A percentile compares a stretch with the other conserved stretches of the same genome.
Evolutionary conservation across 2,329 filamentous ascomycete species (phyloP).

Genomic region (Sporothrix euskadiensis): DNA sequence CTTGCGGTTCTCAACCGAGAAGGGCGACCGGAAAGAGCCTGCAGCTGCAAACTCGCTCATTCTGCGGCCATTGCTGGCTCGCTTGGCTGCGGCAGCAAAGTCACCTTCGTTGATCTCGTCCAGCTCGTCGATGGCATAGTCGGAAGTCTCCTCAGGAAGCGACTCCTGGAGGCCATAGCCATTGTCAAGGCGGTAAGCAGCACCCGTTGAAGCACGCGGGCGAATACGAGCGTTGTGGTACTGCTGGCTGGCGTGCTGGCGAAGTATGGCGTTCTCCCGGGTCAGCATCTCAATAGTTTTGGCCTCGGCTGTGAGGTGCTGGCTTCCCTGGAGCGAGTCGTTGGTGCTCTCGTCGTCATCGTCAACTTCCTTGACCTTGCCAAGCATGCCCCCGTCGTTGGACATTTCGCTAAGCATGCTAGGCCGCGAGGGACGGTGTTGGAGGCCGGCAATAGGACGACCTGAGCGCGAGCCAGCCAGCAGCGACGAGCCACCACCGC

Average conservation of each 20-base stretch:
- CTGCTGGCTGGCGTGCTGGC: conserved; percentile 54
- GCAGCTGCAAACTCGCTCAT: conserved; percentile 56
- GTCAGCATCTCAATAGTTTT: conserved; percentile 65
- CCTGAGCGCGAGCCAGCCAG: conserved; percentile 51
- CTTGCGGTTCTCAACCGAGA: conserved; percentile 61
- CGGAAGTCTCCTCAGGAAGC: conserved; percentile 62
- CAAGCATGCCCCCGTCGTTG: conserved; percentile 61
- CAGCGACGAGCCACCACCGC: conserved; percentile 50
- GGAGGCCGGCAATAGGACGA: conserved; percentile 62
- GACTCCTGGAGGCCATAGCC: conserved; percentile 60
- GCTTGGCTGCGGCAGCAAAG: conserved; percentile 47
- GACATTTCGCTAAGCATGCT: conserved; percentile 75
- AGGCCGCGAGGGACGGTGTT: conserved; percentile 77
- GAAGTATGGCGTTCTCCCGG: conserved; percentile 63
- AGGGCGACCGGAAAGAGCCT: conserved; percentile 50
- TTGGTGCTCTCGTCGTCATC: conserved; percentile 60
- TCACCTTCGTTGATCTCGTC: conserved; percentile 62
- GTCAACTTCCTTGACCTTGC: conserved; percentile 70
- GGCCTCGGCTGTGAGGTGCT: conserved; percentile 56
- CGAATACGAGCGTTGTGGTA: conserved; percentile 58
- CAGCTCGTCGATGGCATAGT: conserved; percentile 71
- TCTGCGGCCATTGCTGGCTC: conserved; percentile 49
- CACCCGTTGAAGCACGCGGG: conserved; percentile 59
- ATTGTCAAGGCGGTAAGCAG: conserved; percentile 55
- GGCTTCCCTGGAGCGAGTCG: conserved; percentile 55